Evolutionary conservation across 306 rosid genomes (phyloP).

Genomic region (Prunus fruticosa): DNA sequence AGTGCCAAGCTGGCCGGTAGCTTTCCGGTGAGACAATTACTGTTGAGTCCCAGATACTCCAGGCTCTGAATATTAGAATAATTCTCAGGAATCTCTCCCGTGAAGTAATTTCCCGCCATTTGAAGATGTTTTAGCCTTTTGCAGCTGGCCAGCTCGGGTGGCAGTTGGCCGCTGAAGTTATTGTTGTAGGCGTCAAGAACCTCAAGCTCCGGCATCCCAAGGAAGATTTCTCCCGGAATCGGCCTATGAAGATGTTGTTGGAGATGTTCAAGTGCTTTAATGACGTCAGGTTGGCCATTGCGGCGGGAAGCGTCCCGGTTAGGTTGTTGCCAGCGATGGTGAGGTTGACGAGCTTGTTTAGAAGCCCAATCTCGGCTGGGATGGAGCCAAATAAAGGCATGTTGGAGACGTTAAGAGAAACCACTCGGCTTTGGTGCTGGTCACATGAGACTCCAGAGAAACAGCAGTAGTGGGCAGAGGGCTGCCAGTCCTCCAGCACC

Average conservation of each 20-base stretch:
- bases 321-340: slow-evolving; percentile 43
- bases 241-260: slow-evolving; percentile 44
- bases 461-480: slow-evolving; percentile 36
- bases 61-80: slow-evolving; percentile 62
- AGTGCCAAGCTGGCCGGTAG: slow-evolving; percentile 49
- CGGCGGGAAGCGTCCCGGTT: slow-evolving; percentile 51
- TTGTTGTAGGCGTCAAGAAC: slow-evolving; percentile 63
- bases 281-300: slow-evolving; percentile 51
- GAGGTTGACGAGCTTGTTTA: slow-evolving; percentile 51
- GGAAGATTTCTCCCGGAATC: slow-evolving; percentile 35
- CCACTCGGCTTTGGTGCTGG: slow-evolving; percentile 25
- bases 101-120: slow-evolving; percentile 63
- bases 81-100: slow-evolving; percentile 57
- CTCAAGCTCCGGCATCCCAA: slow-evolving; percentile 49
- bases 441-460: slow-evolving; percentile 66
- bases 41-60: slow-evolving; percentile 44
- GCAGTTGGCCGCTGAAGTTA: slow-evolving; percentile 48
- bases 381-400: slow-evolving; percentile 43
- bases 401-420: slow-evolving; percentile 40
- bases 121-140: slow-evolving; percentile 40
- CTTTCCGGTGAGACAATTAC: slow-evolving; percentile 43
- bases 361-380: slow-evolving; percentile 60
- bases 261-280: slow-evolving; percentile 60
- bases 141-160: slow-evolving; percentile 40
- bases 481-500: slow-evolving; percentile 45